Conservation (phyloP, 176 grass and related monocot species). For the Rhynchospora tenuis region DNA sequence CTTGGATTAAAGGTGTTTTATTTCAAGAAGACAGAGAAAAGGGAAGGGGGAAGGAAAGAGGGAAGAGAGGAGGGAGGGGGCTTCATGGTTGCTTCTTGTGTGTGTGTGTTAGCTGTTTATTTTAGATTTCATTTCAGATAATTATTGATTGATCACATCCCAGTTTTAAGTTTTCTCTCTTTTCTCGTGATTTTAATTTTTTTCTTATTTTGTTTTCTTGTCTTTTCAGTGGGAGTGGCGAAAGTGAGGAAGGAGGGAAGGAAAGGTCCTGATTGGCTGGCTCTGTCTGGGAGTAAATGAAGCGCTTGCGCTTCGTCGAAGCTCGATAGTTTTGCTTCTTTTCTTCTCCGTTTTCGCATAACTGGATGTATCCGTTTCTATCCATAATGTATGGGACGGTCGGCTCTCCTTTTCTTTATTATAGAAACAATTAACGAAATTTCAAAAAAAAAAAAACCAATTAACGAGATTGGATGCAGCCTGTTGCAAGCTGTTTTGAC, state of each 20-base stretch:
- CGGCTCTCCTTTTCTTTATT: no score
- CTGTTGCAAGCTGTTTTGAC: neutral
- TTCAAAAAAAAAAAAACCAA: no score
- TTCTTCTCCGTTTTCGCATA: neutral
- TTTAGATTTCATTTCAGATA: neutral
- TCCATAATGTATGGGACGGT: neutral
- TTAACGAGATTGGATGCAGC: neutral
- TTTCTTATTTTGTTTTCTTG: neutral
- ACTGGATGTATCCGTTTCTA: neutral
- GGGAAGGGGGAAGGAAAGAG: constrained; percentile 7
- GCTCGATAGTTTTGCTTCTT: neutral
- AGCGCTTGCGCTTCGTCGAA: neutral
- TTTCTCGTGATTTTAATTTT: constrained; percentile 9
- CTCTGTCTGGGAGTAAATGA: neutral
- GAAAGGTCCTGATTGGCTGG: constrained; percentile 26
- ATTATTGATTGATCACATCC: neutral
- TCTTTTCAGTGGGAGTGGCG: neutral
- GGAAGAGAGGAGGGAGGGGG: neutral
- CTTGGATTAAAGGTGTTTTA: constrained; percentile 19
- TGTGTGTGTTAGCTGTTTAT: neutral
- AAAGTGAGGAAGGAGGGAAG: neutral
- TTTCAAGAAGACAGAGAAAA: neutral
- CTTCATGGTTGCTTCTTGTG: constrained; percentile 21
- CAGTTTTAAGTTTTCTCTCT: neutral
- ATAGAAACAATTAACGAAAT: neutral